Conservation (phyloP, 768 basidiomycete species). For the Leucosporidium creatinivorum region DNA sequence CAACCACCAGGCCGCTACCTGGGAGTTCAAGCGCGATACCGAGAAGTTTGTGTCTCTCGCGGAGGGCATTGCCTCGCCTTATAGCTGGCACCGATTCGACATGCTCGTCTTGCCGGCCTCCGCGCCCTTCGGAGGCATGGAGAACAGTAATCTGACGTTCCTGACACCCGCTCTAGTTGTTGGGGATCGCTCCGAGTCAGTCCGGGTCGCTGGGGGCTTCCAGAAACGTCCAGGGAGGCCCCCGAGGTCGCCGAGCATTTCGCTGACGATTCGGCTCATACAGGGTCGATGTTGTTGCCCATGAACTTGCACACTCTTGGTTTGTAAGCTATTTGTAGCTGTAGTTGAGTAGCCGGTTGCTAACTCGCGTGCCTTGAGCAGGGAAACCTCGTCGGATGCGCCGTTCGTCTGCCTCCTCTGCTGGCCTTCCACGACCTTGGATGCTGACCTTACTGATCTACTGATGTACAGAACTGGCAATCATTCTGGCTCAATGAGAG, state of each 20-base stretch:
- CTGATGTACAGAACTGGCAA: constrained; percentile 39
- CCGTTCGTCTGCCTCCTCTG: neutral
- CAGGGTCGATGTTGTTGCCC: constrained; percentile 73
- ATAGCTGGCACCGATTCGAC: constrained; percentile 82
- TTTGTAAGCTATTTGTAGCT: constrained; percentile 58
- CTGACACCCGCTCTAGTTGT: constrained; percentile 61
- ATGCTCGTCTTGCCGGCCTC: constrained; percentile 79
- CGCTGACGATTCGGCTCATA: too few relatives aligned
- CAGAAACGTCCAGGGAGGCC: too few relatives aligned
- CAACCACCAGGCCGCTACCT: neutral
- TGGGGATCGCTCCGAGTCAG: constrained; percentile 55
- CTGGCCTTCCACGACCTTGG: constrained; percentile 12
- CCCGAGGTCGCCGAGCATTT: too few relatives aligned
- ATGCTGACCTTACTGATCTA: too few relatives aligned
- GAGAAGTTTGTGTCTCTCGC: constrained; percentile 46
- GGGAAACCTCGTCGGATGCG: constrained; percentile 4
- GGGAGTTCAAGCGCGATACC: constrained; percentile 22
- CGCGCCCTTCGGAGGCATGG: constrained; percentile 91
- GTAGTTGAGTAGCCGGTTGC: too few relatives aligned
- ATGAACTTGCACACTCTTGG: constrained; percentile 81
- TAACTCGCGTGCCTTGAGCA: too few relatives aligned
- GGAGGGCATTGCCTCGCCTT: constrained; percentile 66
- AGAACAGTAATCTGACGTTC: constrained; percentile 37
- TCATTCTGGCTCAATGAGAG: constrained; percentile 63
- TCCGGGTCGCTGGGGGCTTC: constrained; percentile 44